phyloP scores from a whole-genome alignment of 31 red algal genomes.

The Asparagopsis taxiformis region DNA sequence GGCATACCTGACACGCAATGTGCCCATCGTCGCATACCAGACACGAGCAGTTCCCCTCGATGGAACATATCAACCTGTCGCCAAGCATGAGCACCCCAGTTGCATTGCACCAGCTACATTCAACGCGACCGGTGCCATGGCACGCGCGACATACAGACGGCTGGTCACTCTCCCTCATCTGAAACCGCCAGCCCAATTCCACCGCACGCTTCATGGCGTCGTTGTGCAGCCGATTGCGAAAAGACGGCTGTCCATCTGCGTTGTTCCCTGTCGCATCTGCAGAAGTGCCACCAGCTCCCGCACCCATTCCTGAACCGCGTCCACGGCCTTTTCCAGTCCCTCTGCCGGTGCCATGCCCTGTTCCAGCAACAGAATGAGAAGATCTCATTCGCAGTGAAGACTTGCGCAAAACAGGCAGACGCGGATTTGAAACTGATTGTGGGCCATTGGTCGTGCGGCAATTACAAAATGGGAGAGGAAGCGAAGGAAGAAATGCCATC shows the following conservation, averaged over 20 bases:
- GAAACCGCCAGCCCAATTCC: constrained; percentile 27
- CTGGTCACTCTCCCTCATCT: not conserved
- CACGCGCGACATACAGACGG: constrained; percentile 8
- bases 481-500: no score
- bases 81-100: constrained; percentile 33
- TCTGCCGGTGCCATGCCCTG: not conserved
- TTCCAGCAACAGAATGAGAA: not conserved
- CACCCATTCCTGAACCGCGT: not conserved
- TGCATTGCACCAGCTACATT: constrained; percentile 30
- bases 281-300: not conserved
- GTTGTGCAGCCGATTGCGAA: not conserved
- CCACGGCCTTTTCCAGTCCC: not conserved
- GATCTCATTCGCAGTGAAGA: not conserved
- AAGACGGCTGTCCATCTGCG: not conserved
- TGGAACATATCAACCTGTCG: constrained; percentile 23
- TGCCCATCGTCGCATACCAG: constrained; percentile 16
- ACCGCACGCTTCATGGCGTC: not conserved
- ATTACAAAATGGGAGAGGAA: no score
- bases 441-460: no score
- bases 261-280: no score
- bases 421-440: no score
- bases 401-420: not conserved
- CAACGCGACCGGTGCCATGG: constrained; percentile 1
- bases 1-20: constrained; percentile 18
- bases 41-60: constrained; percentile 19